A percentile compares a stretch with the other conserved stretches of the same genome.
Conservation (phyloP, 2,329 filamentous ascomycete species). For the Penicillium decumbens region DNA sequence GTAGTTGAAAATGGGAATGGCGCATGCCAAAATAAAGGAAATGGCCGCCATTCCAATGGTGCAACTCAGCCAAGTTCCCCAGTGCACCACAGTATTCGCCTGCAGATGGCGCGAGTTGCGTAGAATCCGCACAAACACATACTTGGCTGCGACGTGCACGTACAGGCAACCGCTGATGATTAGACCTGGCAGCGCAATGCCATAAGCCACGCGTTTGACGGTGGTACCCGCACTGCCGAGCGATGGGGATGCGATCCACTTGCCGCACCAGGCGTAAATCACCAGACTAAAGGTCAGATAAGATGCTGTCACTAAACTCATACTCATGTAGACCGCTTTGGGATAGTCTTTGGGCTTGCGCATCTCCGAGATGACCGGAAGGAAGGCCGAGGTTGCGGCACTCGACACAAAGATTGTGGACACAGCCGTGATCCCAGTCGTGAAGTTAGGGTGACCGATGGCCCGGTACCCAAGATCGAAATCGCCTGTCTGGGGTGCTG, state of each 20-base stretch:
- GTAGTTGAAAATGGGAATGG: constrained; percentile 54
- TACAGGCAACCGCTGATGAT: constrained; percentile 49
- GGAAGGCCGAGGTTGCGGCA: constrained; percentile 57
- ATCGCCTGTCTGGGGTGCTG: constrained; percentile 55
- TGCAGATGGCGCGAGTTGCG: constrained; percentile 51
- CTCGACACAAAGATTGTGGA: constrained; percentile 58
- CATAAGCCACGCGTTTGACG: constrained; percentile 60
- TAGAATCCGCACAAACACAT: constrained; percentile 54
- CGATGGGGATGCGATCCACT: constrained; percentile 59
- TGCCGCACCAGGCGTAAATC: constrained; percentile 59
- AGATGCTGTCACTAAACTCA: constrained; percentile 53
- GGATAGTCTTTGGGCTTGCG: constrained; percentile 54
- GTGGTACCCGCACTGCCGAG: constrained; percentile 57
- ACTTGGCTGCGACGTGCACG: constrained; percentile 49
- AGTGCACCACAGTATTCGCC: constrained; percentile 50
- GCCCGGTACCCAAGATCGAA: constrained; percentile 58
- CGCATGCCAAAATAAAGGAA: constrained; percentile 51
- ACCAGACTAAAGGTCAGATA: constrained; percentile 58
- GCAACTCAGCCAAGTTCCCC: constrained; percentile 50
- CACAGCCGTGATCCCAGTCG: constrained; percentile 54
- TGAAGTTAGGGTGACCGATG: constrained; percentile 55
- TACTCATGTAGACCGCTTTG: constrained; percentile 57
- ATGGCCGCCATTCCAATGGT: constrained; percentile 42
- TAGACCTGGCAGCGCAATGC: constrained; percentile 54
- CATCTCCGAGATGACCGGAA: constrained; percentile 65